Base-by-base conservation (phyloP, 2,329 filamentous ascomycete genomes). In the Alternaria ethzedia region DNA sequence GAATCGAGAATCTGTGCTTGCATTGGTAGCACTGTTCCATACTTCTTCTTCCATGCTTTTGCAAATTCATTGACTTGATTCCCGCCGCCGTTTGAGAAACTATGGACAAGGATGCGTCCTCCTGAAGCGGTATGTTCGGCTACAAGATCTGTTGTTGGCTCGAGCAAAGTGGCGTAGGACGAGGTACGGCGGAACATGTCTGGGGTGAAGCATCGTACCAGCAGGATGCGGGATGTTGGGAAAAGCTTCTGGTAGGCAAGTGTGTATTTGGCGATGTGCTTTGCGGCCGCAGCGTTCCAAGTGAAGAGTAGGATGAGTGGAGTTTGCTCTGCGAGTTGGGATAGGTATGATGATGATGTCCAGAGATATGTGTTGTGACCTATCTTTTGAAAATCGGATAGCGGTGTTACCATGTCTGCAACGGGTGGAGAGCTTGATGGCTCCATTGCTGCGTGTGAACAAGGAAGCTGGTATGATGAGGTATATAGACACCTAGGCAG, bases 201-300 rank as follows among this genome's bases (percentile, higher is more conserved):
- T 17, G 51, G 32, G 1, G 73, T 73, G 50, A 67, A 70, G 41
- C 71, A 75, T 17, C 74, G 71, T 8, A 79, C 51, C 3, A 80
- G 70, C 6, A 80, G 10, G 54, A 80, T 76, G 11, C 67, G 70
- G 4, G 75, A 69, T n/a, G 54, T 65, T 3, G 78, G 76, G 52
- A 78, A 79, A 4, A 78, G 70, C 11, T 60, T 62, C 23, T 69
- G 70, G 67, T 80, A 80, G 3, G 68, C 54, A 15, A 69, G 52
- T 6, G 75, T 78, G 65, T 80, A 80, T 65, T 80, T 80, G 11
- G 75, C 75, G 9, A 80, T 79, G 63, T 80, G 76, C 30, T 77
- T 77, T 54, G 73, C 61, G 6, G 72, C 74, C 9, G 78, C 78
- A 5, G 70, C 76, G 56, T 78, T 79, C 78, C 78, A 80, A 2